Evolutionary conservation across 345 rosid species (phyloP).

Genomic region (Gossypium mustelinum): DNA sequence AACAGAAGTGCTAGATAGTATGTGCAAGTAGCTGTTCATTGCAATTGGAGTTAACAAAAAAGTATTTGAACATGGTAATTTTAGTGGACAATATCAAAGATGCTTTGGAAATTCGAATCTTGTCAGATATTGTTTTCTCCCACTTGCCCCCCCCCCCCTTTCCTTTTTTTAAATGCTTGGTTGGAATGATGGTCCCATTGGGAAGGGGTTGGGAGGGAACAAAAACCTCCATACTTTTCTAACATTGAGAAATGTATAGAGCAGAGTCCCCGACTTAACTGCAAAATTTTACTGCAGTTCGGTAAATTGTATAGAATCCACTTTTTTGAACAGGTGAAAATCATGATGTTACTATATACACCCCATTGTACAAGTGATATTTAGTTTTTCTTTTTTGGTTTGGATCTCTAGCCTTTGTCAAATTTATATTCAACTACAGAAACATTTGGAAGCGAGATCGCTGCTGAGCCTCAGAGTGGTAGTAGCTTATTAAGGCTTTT

Average conservation of each 20-base stretch:
- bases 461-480: no score
- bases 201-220: background rate
- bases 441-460: background rate
- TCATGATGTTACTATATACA: constrained; percentile 1
- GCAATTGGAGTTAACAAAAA: constrained; percentile 1
- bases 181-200: background rate
- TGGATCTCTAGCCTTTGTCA: background rate
- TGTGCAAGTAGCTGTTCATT: background rate
- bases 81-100: background rate
- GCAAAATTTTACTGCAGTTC: background rate
- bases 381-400: background rate
- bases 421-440: background rate
- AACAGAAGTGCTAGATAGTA: constrained; percentile 35
- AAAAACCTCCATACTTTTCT: constrained; percentile 9
- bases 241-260: constrained; percentile 23
- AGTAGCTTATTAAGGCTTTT: background rate
- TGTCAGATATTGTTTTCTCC: background rate
- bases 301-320: constrained; percentile 9
- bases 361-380: background rate
- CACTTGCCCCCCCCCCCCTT: background rate
- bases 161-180: background rate
- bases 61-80: constrained; percentile 4
- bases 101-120: constrained; percentile 6
- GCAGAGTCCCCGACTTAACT: constrained; percentile 3
- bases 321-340: background rate